Evolutionary conservation across 108 stramenopile genomes (phyloP), one percentile per base, ranked within the genome.

Genomic region (Fragilaria radians): DNA sequence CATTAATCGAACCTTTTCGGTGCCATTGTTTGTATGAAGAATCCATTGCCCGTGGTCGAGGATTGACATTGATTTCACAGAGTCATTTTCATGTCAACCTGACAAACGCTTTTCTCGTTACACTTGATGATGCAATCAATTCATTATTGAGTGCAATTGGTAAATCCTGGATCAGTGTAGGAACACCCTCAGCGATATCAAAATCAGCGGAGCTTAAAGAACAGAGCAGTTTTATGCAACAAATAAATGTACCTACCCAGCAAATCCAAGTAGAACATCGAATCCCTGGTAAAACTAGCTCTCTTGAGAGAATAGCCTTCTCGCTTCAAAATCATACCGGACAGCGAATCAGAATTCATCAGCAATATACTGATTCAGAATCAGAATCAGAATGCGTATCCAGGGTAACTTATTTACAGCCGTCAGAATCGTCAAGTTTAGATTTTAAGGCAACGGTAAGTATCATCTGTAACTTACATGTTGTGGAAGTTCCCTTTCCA

Each of bases 321-420:
- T 91, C 94, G 5, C 51, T 96, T 11, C 65, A 72, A 17, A 97
- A 97, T 61, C 57, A 83, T 22, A 90, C 91, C 29, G 96, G 96
- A 17, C 91, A 97, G 52, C 75, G 77, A 58, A 60, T 95, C 19
- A 71, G 96, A 19, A 70, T 89, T 46, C 88, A 95, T 45, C 84
- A 91, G 65, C 72, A 46, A 25, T 46, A 59, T 21, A 30, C 19
- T 21, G 48, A 45, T 23, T 61, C 62, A 14, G 71, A 81, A 21
- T 62, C 54, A 25, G 47, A 63, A 29, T 46, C 47, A 11, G 74
- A 81, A 46, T 49, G 59, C 49, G 68, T 51, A 26, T 71, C 74
- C 3, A 67, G 74, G 2, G 51, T 93, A 14, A 70, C 67, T 5
- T 97, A 97, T 58, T 58, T 97, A 25, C 74, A 93, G 62, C 87